A percentile compares a stretch with the other conserved stretches of the same genome.
Evolutionary conservation across 768 basidiomycete genomes (phyloP).

Genomic region (Vararia minispora): DNA sequence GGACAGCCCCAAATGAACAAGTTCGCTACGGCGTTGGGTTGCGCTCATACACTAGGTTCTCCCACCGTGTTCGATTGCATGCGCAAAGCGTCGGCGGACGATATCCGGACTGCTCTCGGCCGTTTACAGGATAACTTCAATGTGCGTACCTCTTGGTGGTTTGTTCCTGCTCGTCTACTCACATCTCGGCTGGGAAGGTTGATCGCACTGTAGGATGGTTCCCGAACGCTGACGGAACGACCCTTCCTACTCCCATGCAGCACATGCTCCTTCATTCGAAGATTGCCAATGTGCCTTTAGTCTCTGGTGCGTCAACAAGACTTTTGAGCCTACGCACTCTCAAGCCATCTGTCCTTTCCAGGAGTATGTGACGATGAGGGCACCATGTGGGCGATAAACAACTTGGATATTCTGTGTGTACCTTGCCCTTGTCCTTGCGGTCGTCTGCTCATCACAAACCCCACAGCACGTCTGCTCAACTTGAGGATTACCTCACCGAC

Average conservation of each 20-base stretch:
- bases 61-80: conserved; percentile 11
- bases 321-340: not conserved
- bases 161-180: no score
- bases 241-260: conserved; percentile 24
- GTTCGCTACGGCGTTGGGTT: not conserved
- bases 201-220: conserved; percentile 23
- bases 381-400: conserved; percentile 16
- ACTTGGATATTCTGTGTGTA: conserved; percentile 20
- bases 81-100: conserved; percentile 1
- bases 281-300: conserved; percentile 18
- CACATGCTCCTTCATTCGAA: conserved; percentile 23
- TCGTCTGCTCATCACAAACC: no score
- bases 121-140: no score
- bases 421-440: conserved; percentile 1
- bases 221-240: conserved; percentile 28
- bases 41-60: no score
- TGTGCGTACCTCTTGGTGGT: no score
- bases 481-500: no score
- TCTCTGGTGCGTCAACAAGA: conserved; percentile 17
- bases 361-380: conserved; percentile 23
- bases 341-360: conserved; percentile 1
- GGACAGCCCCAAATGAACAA: no score
- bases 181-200: no score
- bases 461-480: no score
- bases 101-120: not conserved